A percentile compares a stretch with the other conserved stretches of the same genome.
Conservation (phyloP, 805 yeast species). For the Ogataea paradorogensis region DNA sequence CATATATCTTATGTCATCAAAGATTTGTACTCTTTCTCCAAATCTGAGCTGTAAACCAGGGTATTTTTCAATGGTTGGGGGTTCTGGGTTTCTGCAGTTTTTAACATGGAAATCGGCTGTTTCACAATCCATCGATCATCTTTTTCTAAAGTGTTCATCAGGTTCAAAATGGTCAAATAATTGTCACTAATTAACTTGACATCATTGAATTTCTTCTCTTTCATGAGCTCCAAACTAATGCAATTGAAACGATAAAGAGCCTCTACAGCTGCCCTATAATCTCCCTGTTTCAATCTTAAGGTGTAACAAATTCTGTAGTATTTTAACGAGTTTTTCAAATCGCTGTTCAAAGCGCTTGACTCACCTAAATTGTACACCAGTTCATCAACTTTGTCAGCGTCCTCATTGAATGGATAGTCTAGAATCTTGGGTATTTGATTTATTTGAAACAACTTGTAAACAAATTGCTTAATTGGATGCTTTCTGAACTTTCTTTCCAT, state of each 20-base stretch:
- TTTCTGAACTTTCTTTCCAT: constrained; percentile 25
- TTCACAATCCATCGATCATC: constrained; percentile 43
- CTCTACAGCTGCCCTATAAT: constrained; percentile 48
- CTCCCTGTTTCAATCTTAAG: constrained; percentile 47
- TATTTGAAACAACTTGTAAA: constrained; percentile 37
- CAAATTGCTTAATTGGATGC: constrained; percentile 32
- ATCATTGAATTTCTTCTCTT: constrained; percentile 14
- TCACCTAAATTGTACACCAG: constrained; percentile 35
- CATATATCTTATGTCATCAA: constrained; percentile 9
- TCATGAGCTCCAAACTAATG: constrained; percentile 17
- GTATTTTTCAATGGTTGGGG: not conserved
- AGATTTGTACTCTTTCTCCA: constrained; percentile 24
- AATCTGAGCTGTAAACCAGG: constrained; percentile 17
- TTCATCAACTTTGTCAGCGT: constrained; percentile 41
- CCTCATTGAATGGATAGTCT: constrained; percentile 42
- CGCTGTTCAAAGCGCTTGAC: constrained; percentile 25
- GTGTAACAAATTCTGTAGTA: constrained; percentile 50
- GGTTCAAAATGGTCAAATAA: constrained; percentile 39
- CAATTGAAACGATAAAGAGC: constrained; percentile 41
- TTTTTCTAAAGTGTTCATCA: constrained; percentile 34
- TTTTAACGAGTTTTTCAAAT: constrained; percentile 35
- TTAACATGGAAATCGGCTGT: constrained; percentile 13
- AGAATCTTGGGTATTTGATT: constrained; percentile 40
- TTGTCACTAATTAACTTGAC: constrained; percentile 31
- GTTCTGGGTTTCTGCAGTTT: constrained; percentile 3